phyloP scores from a whole-genome alignment of 78 protist species.

The slime mould (Dictyostelium discoideum) region DNA sequence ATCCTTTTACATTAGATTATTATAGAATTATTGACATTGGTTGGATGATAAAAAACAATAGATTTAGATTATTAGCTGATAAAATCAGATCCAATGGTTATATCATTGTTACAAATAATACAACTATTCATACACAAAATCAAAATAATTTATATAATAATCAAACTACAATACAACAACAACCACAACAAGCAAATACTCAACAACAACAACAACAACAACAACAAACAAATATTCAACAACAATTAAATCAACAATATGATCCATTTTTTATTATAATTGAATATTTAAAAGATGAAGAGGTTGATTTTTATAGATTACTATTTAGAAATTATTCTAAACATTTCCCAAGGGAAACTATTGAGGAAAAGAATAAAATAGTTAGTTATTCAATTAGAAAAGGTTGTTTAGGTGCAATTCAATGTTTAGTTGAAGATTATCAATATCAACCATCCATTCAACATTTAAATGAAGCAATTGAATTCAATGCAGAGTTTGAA shows the following conservation, averaged over 20 bases:
- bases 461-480: background rate
- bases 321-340: background rate
- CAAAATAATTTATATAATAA: slow-evolving; percentile 7
- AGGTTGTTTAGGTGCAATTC: slow-evolving; percentile 5
- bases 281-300: background rate
- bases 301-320: background rate
- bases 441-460: background rate
- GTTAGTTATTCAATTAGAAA: slow-evolving; percentile 5
- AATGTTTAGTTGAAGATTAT: background rate
- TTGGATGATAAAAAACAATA: background rate
- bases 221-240: background rate
- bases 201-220: background rate
- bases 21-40: background rate
- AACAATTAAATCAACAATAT: background rate
- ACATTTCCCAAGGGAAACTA: background rate
- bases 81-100: background rate
- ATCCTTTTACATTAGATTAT: background rate
- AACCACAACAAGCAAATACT: background rate
- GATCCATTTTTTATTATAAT: slow-evolving; percentile 1
- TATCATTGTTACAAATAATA: background rate
- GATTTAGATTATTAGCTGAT: background rate
- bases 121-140: background rate
- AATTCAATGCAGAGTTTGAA: background rate
- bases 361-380: background rate
- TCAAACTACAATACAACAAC: background rate